Evolutionary conservation across 2,329 filamentous ascomycete genomes (phyloP).

Genomic region (Talaromyces sp.): DNA sequence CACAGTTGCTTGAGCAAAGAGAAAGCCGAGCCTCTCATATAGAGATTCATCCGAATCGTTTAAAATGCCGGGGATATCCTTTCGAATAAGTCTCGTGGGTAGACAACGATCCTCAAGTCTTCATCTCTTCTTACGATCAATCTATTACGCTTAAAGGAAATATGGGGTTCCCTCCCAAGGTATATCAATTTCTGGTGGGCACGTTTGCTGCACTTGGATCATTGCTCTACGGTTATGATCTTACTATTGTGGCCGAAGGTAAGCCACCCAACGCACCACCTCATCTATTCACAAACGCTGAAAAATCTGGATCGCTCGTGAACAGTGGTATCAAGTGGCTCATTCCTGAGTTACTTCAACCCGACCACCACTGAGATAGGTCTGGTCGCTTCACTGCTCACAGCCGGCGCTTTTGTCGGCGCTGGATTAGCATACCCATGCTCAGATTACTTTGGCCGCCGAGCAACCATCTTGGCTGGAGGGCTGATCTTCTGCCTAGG

Average conservation of each 20-base stretch:
- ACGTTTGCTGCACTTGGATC: neutral
- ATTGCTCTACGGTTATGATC: neutral
- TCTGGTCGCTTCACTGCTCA: neutral
- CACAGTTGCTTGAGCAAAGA: neutral
- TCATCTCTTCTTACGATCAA: neutral
- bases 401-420: slow-evolving; percentile 2
- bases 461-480: neutral
- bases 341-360: neutral
- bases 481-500: slow-evolving; percentile 39
- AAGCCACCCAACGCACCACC: neutral
- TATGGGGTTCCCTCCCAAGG: neutral
- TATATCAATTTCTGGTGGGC: slow-evolving; percentile 26
- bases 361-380: neutral
- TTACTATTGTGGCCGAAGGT: neutral
- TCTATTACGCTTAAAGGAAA: neutral
- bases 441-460: neutral
- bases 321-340: neutral
- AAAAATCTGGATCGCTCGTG: neutral
- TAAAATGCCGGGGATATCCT: neutral
- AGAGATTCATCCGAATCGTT: neutral
- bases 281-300: neutral
- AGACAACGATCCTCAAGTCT: neutral
- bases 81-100: neutral
- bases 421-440: neutral
- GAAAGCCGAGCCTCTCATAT: neutral